Evolutionary conservation across 345 rosid genomes (phyloP).

Genomic region (Fremontodendron californicum): DNA sequence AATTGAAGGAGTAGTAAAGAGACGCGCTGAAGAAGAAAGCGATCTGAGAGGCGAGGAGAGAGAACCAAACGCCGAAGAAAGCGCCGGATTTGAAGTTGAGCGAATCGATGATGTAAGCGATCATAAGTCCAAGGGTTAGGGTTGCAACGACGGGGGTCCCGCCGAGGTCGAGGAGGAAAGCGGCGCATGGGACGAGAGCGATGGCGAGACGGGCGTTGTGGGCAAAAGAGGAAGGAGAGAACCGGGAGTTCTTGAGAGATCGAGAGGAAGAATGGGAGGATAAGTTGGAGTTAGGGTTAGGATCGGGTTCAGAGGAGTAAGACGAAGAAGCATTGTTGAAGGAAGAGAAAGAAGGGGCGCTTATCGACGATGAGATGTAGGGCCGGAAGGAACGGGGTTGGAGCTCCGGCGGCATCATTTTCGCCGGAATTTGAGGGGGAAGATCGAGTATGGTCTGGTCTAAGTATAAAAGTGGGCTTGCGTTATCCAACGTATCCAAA

Average conservation of each 20-base stretch:
- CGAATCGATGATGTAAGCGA: constrained; percentile 90
- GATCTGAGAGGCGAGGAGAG: constrained; percentile 82
- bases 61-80: constrained; percentile 85
- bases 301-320: constrained; percentile 22
- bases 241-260: constrained; percentile 53
- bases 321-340: constrained; percentile 30
- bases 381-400: constrained; percentile 84
- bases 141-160: constrained; percentile 75
- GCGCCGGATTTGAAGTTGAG: constrained; percentile 74
- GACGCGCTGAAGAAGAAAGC: constrained; percentile 88
- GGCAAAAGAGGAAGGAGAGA: constrained; percentile 76
- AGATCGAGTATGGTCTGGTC: neutral
- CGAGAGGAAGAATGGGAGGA: constrained; percentile 31
- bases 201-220: constrained; percentile 73
- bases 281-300: constrained; percentile 27
- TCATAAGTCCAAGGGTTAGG: constrained; percentile 78
- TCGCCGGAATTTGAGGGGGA: constrained; percentile 35
- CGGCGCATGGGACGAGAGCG: constrained; percentile 77
- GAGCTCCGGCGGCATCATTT: constrained; percentile 89
- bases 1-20: constrained; percentile 52
- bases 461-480: neutral
- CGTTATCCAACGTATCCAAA: no score
- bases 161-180: constrained; percentile 94
- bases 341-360: constrained; percentile 42
- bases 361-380: constrained; percentile 45